These are phyloP conservation scores for Chaetomium strumarium DNA, from an alignment of 2,329 filamentous ascomycete genomes.

Conservation along the genomic window DNA sequence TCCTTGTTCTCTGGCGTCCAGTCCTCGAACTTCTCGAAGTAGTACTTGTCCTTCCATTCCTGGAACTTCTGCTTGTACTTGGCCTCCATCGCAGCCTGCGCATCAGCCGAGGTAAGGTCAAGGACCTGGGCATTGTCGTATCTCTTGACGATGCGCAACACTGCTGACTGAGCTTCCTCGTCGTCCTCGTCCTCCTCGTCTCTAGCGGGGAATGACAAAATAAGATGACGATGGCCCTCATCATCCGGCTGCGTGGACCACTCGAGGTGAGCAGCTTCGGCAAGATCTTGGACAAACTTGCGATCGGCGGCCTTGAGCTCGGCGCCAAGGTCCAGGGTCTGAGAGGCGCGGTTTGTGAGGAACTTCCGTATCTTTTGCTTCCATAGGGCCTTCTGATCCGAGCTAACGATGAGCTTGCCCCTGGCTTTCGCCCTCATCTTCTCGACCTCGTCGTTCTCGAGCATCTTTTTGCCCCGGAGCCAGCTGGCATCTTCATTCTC, in stretches of 20 bases:
- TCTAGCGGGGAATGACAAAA: slow-evolving; percentile 52
- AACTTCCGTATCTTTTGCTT: slow-evolving; percentile 74
- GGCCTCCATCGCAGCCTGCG: slow-evolving; percentile 69
- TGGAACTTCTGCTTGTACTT: slow-evolving; percentile 88
- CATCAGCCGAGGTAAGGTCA: slow-evolving; percentile 72
- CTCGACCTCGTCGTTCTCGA: slow-evolving; percentile 61
- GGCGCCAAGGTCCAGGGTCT: slow-evolving; percentile 66
- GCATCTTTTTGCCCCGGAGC: slow-evolving; percentile 80
- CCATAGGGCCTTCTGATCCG: slow-evolving; percentile 76
- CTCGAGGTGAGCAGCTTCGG: slow-evolving; percentile 53
- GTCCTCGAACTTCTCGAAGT: slow-evolving; percentile 76
- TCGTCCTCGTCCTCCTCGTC: slow-evolving; percentile 70
- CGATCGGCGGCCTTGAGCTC: slow-evolving; percentile 76
- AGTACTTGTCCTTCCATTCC: slow-evolving; percentile 93
- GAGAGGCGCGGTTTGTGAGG: slow-evolving; percentile 60
- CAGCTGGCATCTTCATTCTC: slow-evolving; percentile 86
- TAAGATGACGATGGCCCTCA: slow-evolving; percentile 47
- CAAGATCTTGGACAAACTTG: slow-evolving; percentile 86
- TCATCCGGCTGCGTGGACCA: slow-evolving; percentile 55
- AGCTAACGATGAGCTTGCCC: slow-evolving; percentile 67
- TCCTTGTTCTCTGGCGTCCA: slow-evolving; percentile 77
- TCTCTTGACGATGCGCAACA: slow-evolving; percentile 77
- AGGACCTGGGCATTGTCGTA: slow-evolving; percentile 88
- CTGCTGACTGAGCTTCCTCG: slow-evolving; percentile 75
- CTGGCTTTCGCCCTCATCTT: slow-evolving; percentile 46